Conservation (phyloP, 2,329 filamentous ascomycete genomes). For the Akanthomyces uredinophilus region DNA sequence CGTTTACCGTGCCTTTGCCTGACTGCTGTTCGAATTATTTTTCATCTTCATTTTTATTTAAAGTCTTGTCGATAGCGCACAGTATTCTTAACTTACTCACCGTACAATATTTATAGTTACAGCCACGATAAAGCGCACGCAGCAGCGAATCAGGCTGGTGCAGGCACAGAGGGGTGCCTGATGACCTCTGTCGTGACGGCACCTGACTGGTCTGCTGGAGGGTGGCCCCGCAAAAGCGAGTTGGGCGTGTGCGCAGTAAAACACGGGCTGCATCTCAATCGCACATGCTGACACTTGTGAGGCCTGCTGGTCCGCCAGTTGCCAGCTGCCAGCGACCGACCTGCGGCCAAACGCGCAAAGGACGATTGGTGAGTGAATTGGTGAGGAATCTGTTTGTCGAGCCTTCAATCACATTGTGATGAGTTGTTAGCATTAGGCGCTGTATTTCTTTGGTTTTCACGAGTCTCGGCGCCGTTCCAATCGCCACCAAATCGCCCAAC, state of each 20-base stretch:
- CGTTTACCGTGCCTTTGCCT: too few species aligned
- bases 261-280: neutral
- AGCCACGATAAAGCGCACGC: neutral
- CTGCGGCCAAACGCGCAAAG: neutral
- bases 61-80: neutral
- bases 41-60: too few species aligned
- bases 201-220: slow-evolving; percentile 23
- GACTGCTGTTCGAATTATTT: too few species aligned
- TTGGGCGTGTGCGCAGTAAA: slow-evolving; percentile 7
- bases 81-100: neutral
- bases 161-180: neutral
- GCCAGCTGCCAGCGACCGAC: neutral
- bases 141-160: slow-evolving; percentile 1
- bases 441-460: neutral
- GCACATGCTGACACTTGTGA: neutral
- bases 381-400: neutral
- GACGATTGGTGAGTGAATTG: neutral
- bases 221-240: slow-evolving; percentile 4
- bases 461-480: neutral
- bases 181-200: slow-evolving; percentile 14
- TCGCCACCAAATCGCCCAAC: neutral
- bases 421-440: too few species aligned
- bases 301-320: neutral
- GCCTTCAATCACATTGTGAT: neutral
- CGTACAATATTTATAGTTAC: neutral